A percentile compares a stretch with the other conserved stretches of the same genome.
These are phyloP conservation scores for Serendipita vermifera DNA, from an alignment of 768 basidiomycete species.

Conservation along the genomic window DNA sequence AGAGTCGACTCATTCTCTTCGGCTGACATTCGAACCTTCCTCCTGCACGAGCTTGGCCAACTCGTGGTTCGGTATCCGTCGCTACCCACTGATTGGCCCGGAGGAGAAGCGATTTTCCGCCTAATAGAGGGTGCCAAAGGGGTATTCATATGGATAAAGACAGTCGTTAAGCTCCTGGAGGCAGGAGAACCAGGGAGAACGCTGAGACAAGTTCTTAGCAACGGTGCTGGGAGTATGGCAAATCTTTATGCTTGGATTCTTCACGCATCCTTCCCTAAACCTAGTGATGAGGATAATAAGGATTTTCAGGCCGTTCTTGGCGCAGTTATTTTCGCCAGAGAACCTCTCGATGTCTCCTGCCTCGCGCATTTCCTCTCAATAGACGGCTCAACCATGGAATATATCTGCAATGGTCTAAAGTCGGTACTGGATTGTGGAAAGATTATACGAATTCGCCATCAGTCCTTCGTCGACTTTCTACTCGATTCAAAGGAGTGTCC, in stretches of 20 bases:
- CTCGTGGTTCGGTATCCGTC: neutral
- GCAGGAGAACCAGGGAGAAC: neutral
- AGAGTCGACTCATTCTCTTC: neutral
- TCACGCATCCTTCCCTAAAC: neutral
- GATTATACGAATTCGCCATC: neutral
- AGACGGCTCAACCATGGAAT: neutral
- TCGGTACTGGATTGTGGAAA: neutral
- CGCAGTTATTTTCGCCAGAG: neutral
- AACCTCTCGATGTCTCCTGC: neutral
- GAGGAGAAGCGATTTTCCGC: neutral
- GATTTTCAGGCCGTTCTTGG: neutral
- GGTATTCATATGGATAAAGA: neutral
- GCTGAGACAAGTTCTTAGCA: neutral
- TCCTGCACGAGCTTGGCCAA: neutral
- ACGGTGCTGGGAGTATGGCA: neutral
- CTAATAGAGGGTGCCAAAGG: neutral
- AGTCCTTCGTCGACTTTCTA: slow-evolving; percentile 5
- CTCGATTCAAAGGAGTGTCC: neutral
- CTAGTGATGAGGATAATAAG: neutral
- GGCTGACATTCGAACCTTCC: neutral
- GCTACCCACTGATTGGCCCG: neutral
- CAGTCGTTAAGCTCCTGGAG: neutral
- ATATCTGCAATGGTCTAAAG: neutral
- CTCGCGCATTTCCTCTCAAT: neutral
- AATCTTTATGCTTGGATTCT: neutral